A percentile compares a stretch with the other conserved stretches of the same genome.
phyloP scores from a whole-genome alignment of 345 rosid species.

The Acer negundo region DNA sequence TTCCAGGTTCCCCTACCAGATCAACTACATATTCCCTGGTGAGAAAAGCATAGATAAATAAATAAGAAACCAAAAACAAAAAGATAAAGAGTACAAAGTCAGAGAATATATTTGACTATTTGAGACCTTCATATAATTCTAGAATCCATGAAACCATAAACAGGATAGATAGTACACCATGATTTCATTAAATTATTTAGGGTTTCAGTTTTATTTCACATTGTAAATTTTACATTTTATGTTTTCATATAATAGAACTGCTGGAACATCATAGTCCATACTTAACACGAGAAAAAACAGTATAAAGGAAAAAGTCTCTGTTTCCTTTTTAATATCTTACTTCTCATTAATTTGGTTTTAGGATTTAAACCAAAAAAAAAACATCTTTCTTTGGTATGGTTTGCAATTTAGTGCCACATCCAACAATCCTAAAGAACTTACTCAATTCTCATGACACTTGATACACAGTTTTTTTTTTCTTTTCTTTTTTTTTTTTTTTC shows the following conservation, averaged over 20 bases:
- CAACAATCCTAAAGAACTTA: background rate
- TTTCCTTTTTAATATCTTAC: background rate
- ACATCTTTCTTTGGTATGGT: background rate
- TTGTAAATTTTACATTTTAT: background rate
- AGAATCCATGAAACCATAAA: background rate
- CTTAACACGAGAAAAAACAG: background rate
- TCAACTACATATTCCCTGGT: constrained; percentile 96
- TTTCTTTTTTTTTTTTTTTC: background rate
- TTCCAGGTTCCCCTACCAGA: constrained; percentile 91
- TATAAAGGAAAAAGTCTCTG: background rate
- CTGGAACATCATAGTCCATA: background rate
- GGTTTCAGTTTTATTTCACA: background rate
- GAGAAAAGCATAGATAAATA: constrained; percentile 24
- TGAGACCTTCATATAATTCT: background rate
- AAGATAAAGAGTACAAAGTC: background rate
- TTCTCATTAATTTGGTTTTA: background rate
- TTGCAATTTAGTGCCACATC: background rate
- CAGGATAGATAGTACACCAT: background rate
- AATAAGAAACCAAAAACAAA: constrained; percentile 5
- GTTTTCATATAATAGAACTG: background rate
- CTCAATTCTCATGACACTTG: background rate
- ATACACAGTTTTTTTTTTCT: background rate
- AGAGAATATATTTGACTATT: too few species aligned
- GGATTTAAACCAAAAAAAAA: background rate
- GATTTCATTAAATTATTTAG: background rate